These are phyloP conservation scores for Paraleonurus japonicus DNA, from an alignment of 257 asterid species.

Conservation along the genomic window DNA sequence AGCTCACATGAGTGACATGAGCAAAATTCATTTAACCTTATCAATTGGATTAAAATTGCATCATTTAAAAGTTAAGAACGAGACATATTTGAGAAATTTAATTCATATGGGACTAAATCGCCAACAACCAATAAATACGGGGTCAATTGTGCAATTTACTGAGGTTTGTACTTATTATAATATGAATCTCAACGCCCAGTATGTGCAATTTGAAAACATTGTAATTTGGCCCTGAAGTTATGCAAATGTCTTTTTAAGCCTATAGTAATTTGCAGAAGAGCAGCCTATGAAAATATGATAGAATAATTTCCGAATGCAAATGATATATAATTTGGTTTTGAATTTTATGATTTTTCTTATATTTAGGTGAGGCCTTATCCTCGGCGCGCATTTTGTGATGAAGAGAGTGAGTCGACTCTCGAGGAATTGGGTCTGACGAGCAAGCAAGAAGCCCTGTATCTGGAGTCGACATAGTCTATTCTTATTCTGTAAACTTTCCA, in stretches of 20 bases:
- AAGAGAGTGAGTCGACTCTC: conserved; percentile 56
- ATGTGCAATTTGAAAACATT: too few species aligned
- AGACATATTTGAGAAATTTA: too few species aligned
- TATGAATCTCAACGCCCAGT: too few species aligned
- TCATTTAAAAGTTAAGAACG: too few species aligned
- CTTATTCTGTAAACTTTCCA: neutral
- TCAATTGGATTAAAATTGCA: too few species aligned
- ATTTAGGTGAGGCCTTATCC: conserved; percentile 93
- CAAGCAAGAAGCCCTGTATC: conserved; percentile 94
- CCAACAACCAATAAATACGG: too few species aligned
- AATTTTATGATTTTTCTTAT: neutral
- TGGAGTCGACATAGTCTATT: conserved; percentile 63
- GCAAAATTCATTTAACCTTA: too few species aligned
- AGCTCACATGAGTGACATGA: too few species aligned
- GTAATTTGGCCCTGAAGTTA: neutral
- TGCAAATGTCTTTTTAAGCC: neutral
- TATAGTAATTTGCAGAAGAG: neutral
- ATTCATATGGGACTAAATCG: too few species aligned
- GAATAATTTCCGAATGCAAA: neutral
- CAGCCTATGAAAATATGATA: neutral
- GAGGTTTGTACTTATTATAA: too few species aligned
- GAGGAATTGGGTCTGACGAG: conserved; percentile 85
- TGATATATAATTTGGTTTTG: neutral
- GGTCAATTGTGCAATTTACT: too few species aligned
- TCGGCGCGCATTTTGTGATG: conserved; percentile 73